A percentile compares a stretch with the other conserved stretches of the same genome.
Evolutionary conservation across 345 rosid genomes (phyloP).

Genomic region (Arabidopsis suecica): DNA sequence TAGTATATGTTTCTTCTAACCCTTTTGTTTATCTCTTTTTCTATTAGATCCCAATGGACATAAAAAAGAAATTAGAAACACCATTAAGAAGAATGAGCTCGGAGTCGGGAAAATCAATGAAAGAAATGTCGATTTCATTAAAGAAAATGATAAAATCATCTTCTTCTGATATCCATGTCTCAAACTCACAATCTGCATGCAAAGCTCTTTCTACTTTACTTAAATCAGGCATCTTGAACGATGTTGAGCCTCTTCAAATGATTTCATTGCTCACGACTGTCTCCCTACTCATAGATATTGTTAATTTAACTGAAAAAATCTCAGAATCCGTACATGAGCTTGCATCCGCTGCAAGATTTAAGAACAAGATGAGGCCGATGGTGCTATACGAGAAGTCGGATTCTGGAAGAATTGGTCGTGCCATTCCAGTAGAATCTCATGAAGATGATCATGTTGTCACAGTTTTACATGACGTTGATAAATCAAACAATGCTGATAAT

Average conservation of each 20-base stretch:
- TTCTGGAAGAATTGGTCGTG: conserved; percentile 6
- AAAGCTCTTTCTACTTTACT: conserved; percentile 54
- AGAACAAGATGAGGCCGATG: conserved; percentile 39
- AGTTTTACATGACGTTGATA: conserved; percentile 20
- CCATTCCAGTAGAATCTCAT: conserved; percentile 14
- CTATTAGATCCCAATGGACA: conserved; percentile 51
- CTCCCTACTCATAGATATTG: conserved; percentile 63
- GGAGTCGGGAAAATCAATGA: conserved; percentile 61
- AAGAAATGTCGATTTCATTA: conserved; percentile 57
- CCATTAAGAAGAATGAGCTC: conserved; percentile 56
- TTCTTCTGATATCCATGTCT: conserved; percentile 48
- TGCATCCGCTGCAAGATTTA: conserved; percentile 57
- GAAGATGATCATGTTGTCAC: conserved; percentile 31
- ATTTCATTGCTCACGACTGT: conserved; percentile 57
- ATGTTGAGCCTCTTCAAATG: conserved; percentile 51
- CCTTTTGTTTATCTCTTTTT: neutral
- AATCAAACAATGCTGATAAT: conserved; percentile 17
- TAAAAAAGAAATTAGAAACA: conserved; percentile 47
- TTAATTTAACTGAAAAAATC: conserved; percentile 51
- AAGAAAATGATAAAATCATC: conserved; percentile 53
- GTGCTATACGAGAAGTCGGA: conserved; percentile 18
- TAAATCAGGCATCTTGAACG: conserved; percentile 52
- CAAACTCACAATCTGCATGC: conserved; percentile 50
- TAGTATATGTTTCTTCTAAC: conserved; percentile 2
- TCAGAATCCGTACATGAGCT: conserved; percentile 60